Percentiles rank a stretch among this genome's conserved stretches.
Evolutionary conservation across 345 rosid genomes (phyloP).

Genomic region (Heritiera littoralis): DNA sequence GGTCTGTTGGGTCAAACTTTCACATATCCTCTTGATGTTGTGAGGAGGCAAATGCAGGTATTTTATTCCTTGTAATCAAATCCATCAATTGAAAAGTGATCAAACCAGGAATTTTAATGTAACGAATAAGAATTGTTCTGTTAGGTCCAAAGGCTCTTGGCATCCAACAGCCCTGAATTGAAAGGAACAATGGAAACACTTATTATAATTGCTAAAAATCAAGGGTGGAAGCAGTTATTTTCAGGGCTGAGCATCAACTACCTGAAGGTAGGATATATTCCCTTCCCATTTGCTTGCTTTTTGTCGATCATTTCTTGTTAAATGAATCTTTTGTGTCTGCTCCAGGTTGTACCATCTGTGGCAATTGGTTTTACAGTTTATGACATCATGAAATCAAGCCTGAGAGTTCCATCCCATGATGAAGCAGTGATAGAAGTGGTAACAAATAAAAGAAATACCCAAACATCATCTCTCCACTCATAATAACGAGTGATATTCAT

Average conservation of each 20-base stretch:
- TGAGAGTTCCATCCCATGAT: constrained; percentile 83
- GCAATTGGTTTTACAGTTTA: constrained; percentile 95
- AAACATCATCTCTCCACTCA: constrained; percentile 49
- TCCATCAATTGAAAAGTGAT: constrained; percentile 1
- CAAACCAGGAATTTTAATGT: neutral
- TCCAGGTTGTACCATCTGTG: constrained; percentile 88
- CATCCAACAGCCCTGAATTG: constrained; percentile 48
- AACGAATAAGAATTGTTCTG: constrained; percentile 15
- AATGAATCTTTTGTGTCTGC: neutral
- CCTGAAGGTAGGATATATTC: constrained; percentile 56
- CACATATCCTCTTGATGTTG: constrained; percentile 96
- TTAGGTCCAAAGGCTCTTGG: constrained; percentile 70
- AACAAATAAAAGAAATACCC: constrained; percentile 49
- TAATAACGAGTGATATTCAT: constrained; percentile 20
- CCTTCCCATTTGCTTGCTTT: neutral
- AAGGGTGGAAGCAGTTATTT: constrained; percentile 98
- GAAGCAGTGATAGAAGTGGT: constrained; percentile 55
- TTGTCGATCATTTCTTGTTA: neutral
- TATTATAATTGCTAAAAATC: constrained; percentile 53
- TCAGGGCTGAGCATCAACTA: constrained; percentile 92
- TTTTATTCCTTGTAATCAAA: constrained; percentile 13
- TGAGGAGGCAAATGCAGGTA: constrained; percentile 98
- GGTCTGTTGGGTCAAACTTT: constrained; percentile 92
- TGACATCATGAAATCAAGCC: constrained; percentile 73
- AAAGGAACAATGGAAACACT: constrained; percentile 77